Evolutionary conservation across 371 early-diverging fungal genomes (phyloP).

Genomic region (Cokeromyces recurvatus): DNA sequence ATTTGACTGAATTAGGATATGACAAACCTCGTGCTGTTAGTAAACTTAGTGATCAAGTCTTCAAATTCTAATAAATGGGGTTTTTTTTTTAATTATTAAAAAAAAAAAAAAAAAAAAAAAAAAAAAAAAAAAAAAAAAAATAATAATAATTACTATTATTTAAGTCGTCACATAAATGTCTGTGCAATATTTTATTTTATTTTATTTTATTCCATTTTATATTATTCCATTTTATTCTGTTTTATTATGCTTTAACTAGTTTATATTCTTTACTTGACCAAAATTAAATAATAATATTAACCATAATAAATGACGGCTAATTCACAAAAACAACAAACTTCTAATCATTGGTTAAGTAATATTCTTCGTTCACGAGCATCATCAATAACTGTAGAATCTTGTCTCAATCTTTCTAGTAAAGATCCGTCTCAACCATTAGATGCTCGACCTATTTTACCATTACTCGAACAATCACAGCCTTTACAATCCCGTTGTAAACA

Average conservation of each 20-base stretch:
- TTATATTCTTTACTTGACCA: no score
- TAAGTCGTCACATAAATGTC: no score
- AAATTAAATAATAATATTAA: no score
- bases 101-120: slow-evolving; percentile 2
- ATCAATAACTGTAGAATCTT: slow-evolving; percentile 43
- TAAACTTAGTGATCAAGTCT: slow-evolving; percentile 72
- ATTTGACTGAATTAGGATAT: slow-evolving; percentile 65
- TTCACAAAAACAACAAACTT: slow-evolving; percentile 15
- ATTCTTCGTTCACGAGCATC: slow-evolving; percentile 43
- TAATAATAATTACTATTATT: no score
- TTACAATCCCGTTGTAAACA: slow-evolving; percentile 33
- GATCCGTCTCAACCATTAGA: slow-evolving; percentile 38
- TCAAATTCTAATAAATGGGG: slow-evolving; percentile 17
- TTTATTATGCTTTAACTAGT: no score
- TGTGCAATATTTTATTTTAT: no score
- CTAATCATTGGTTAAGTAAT: slow-evolving; percentile 34
- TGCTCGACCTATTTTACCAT: slow-evolving; percentile 38
- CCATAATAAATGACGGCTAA: slow-evolving; percentile 32
- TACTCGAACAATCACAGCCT: slow-evolving; percentile 27
- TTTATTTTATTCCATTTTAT: no score
- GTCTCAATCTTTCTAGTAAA: slow-evolving; percentile 31
- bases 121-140: no score
- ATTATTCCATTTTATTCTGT: no score
- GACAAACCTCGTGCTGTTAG: slow-evolving; percentile 77
- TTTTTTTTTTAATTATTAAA: not conserved